Evolutionary conservation across 1,139 yeast species (phyloP).

Genomic region (Diutina neorugosa): DNA sequence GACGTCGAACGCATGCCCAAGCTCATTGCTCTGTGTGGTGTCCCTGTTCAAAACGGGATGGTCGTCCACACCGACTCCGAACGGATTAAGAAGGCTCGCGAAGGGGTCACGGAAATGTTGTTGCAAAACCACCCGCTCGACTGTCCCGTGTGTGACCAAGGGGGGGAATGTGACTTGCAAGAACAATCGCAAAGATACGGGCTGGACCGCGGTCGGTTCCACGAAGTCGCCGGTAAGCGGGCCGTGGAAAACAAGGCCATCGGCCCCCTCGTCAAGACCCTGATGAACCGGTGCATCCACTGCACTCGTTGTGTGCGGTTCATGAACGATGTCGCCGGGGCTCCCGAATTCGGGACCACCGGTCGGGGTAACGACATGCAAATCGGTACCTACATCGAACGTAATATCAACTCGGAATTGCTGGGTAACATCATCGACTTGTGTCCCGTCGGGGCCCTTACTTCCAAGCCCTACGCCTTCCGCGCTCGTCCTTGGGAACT

Average conservation of each 20-base stretch:
- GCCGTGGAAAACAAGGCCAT: constrained; percentile 86
- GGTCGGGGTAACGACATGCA: constrained; percentile 92
- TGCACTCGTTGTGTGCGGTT: constrained; percentile 89
- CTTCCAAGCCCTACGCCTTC: constrained; percentile 84
- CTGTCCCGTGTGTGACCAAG: constrained; percentile 91
- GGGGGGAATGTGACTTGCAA: constrained; percentile 90
- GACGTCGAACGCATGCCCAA: constrained; percentile 87
- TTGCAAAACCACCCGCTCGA: constrained; percentile 86
- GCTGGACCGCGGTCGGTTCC: constrained; percentile 75
- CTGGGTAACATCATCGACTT: constrained; percentile 82
- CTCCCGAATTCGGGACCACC: constrained; percentile 79
- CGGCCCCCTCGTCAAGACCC: constrained; percentile 82
- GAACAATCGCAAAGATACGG: constrained; percentile 83
- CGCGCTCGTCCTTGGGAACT: constrained; percentile 92
- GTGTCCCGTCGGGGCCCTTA: constrained; percentile 89
- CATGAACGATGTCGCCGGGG: constrained; percentile 86
- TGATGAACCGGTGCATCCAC: constrained; percentile 90
- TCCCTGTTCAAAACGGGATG: constrained; percentile 87
- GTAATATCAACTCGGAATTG: constrained; percentile 76
- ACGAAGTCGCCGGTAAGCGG: constrained; percentile 74
- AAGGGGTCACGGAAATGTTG: constrained; percentile 83
- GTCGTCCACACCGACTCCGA: constrained; percentile 74
- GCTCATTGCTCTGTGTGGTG: constrained; percentile 83
- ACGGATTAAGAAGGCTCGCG: constrained; percentile 75
- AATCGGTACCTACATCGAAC: constrained; percentile 80